Base-by-base conservation (phyloP, 495 filamentous ascomycete genomes). In the Podospora pseudocomata region DNA sequence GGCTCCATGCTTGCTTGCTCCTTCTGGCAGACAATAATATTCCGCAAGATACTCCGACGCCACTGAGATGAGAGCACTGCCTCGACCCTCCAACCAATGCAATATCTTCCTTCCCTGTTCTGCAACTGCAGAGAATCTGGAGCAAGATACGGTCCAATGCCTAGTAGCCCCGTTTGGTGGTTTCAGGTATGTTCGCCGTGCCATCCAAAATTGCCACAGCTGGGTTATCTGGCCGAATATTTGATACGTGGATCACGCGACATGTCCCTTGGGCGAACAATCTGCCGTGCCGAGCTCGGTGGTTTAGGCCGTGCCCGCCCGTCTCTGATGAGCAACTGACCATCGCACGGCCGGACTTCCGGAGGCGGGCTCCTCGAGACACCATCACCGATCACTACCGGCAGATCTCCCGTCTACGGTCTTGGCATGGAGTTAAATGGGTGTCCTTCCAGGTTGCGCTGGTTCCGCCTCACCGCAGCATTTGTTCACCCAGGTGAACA, bases 351-450 rank as follows among this genome's bases (percentile, higher is more conserved):
- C 39, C 39, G 39, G 39, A 49, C 39, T 49, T 49, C 39, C 39
- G 39, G 39, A 49, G 39, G 39, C 39, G 15, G 39, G 39, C 39
- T 49, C 15, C 39, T 49, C 7, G 13, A 23, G 13, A 28, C 23
- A 65, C 19, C 26, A 20, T 60, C 39, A 58, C 59, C 58, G 34
- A 32, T n/a, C 44, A 63, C 58, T 63, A 30, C 59, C 66, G 59
- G 66, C 60, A 63, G 66, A 67, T 67, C 66, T 67, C 66, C 66
- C 66, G 66, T 39, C 56, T 11, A 59, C 30, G 4, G 54, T 30
- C 59, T 61, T 61, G 59, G 59, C 59, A 28, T 59, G 19, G 56
- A 59, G 56, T 6, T 9, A 4, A 20, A 7, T 59, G 13, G 26
- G 3, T 27, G 19, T 5, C 26, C 18, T 23, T 59, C 56, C n/a